Percentiles rank a stretch among this genome's conserved stretches.
Conservation (phyloP, 441 rosid genomes). For the Erodium trifolium region DNA sequence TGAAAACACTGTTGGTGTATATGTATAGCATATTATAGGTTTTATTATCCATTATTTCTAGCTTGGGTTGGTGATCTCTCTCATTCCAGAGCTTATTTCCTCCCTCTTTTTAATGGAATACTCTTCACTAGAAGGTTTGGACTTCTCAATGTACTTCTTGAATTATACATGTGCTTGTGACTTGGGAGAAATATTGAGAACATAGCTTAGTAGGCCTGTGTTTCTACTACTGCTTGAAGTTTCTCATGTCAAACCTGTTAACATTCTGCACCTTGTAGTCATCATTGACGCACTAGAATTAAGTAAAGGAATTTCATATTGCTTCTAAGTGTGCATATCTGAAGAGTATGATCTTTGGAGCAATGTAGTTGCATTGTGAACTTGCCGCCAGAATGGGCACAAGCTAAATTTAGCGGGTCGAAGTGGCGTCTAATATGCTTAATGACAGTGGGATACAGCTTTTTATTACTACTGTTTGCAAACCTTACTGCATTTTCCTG, state of each 20-base stretch:
- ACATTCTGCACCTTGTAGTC: background rate
- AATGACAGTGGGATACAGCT: background rate
- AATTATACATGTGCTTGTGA: background rate
- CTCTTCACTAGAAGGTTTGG: background rate
- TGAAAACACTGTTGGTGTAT: background rate
- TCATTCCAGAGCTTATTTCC: background rate
- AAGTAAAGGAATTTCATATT: conserved; percentile 1
- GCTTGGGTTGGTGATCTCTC: background rate
- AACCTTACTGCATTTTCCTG: conserved; percentile 8
- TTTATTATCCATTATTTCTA: background rate
- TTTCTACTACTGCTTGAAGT: background rate
- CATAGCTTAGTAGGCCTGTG: background rate
- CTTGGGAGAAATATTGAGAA: background rate
- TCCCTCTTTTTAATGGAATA: background rate
- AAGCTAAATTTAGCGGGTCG: background rate
- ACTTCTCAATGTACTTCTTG: background rate
- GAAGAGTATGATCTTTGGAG: background rate
- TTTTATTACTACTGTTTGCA: background rate
- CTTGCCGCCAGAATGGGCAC: background rate
- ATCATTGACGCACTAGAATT: background rate
- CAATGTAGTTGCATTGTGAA: background rate
- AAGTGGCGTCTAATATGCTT: background rate
- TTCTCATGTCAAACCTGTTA: background rate
- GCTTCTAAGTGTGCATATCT: background rate
- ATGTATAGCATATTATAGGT: background rate